phyloP scores from a whole-genome alignment of 177 flowering plant genomes.

The Vitis hybrid region DNA sequence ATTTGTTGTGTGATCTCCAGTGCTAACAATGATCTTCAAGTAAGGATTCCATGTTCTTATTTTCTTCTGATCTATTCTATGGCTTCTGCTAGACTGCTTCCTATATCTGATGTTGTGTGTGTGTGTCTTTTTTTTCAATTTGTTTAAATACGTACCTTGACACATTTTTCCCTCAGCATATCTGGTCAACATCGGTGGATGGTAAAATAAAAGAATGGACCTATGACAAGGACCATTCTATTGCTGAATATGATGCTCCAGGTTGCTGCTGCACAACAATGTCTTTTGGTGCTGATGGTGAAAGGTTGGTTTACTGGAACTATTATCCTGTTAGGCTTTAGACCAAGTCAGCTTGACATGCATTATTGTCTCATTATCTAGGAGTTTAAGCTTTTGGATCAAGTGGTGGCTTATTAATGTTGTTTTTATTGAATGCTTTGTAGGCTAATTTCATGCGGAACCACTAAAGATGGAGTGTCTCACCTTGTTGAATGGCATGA shows the following conservation, averaged over 20 bases:
- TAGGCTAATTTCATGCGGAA: conserved; percentile 36
- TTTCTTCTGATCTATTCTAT: too few species aligned
- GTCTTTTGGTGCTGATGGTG: conserved; percentile 23
- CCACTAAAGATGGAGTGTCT: conserved; percentile 24
- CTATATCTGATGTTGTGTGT: background rate
- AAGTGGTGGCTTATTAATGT: background rate
- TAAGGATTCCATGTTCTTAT: too few species aligned
- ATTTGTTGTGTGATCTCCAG: too few species aligned
- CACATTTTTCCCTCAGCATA: conserved; percentile 10
- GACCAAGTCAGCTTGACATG: too few species aligned
- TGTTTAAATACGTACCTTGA: too few species aligned
- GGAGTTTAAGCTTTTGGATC: background rate
- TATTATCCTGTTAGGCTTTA: background rate
- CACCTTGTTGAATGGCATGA: conserved; percentile 32
- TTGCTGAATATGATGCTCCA: conserved; percentile 26
- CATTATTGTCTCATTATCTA: background rate
- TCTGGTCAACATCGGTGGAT: conserved; percentile 25
- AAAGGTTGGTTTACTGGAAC: conserved; percentile 12
- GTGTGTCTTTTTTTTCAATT: background rate
- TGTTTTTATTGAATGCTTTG: background rate
- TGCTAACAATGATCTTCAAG: too few species aligned
- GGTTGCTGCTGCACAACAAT: conserved; percentile 20
- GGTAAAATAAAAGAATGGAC: conserved; percentile 31
- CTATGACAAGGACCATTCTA: conserved; percentile 17
- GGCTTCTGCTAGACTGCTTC: too few species aligned